These are phyloP conservation scores for Nakaseomyces glabratus DNA, from an alignment of 1,139 yeast species.

Conservation along the genomic window DNA sequence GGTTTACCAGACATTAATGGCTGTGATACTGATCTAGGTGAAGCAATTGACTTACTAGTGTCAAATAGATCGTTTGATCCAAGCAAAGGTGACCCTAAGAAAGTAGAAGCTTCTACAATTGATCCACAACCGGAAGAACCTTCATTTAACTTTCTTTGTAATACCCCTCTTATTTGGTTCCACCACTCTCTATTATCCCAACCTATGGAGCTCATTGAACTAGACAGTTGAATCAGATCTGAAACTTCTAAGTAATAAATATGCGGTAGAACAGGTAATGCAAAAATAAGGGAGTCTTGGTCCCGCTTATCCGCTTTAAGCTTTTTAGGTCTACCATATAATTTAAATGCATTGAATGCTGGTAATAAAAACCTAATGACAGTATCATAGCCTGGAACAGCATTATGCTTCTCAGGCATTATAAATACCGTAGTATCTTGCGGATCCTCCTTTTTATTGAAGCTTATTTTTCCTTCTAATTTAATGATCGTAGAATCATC, in stretches of 20 bases:
- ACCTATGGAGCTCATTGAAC: constrained; percentile 32
- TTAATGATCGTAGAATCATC: constrained; percentile 85
- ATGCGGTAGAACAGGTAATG: constrained; percentile 81
- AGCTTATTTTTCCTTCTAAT: constrained; percentile 70
- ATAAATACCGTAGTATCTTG: constrained; percentile 76
- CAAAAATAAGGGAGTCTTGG: constrained; percentile 70
- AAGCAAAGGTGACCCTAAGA: constrained; percentile 40
- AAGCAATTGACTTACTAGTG: constrained; percentile 7
- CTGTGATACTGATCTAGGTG: constrained; percentile 5
- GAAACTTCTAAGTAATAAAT: constrained; percentile 68
- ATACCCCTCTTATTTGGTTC: constrained; percentile 48
- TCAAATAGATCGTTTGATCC: constrained; percentile 33
- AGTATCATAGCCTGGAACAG: constrained; percentile 93
- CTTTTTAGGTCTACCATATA: constrained; percentile 86
- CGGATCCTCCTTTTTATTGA: constrained; percentile 50
- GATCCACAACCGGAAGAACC: constrained; percentile 88
- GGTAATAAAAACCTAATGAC: constrained; percentile 82
- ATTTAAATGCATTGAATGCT: constrained; percentile 70
- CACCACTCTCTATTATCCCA: constrained; percentile 76
- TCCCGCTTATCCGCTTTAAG: constrained; percentile 84
- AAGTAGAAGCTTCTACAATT: constrained; percentile 51
- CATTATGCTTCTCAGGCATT: constrained; percentile 91
- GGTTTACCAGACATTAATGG: constrained; percentile 1
- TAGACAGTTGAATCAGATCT: constrained; percentile 41
- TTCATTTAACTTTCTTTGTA: constrained; percentile 52